Conservation (phyloP, 352 stramenopile genomes). For the Ochromonadaceae sp. region DNA sequence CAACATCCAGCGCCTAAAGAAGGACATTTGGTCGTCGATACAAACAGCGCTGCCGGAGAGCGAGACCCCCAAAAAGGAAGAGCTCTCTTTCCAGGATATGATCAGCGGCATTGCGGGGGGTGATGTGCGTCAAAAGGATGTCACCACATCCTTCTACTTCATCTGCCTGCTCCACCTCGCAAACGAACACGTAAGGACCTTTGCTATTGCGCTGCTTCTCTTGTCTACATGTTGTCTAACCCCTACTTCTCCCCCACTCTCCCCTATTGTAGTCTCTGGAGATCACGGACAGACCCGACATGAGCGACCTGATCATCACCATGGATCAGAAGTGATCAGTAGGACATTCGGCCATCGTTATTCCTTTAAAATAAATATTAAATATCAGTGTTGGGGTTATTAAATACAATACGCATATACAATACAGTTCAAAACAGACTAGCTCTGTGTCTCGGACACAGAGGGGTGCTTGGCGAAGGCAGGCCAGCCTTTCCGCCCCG, state of each 20-base stretch:
- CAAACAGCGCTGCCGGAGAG: not conserved
- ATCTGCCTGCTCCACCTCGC: constrained; percentile 96
- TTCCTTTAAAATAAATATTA: too few relatives aligned
- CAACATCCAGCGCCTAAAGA: constrained; percentile 90
- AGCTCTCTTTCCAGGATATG: constrained; percentile 62
- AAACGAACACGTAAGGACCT: constrained; percentile 88
- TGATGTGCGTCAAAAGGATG: constrained; percentile 73
- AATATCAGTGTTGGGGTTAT: too few relatives aligned
- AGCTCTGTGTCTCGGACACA: too few relatives aligned
- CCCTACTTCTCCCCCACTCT: not conserved
- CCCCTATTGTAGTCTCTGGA: not conserved
- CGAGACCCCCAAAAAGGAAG: constrained; percentile 11
- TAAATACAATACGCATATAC: too few relatives aligned
- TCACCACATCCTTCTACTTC: constrained; percentile 95
- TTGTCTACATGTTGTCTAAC: not conserved
- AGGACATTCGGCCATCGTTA: too few relatives aligned
- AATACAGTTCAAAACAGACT: too few relatives aligned
- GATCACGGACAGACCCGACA: not conserved
- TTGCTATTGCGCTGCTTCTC: constrained; percentile 33
- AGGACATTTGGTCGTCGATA: constrained; percentile 64
- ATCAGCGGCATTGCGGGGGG: constrained; percentile 58
- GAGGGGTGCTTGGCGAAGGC: too few relatives aligned
- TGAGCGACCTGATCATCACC: too few relatives aligned
- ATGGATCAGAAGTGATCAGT: too few relatives aligned
- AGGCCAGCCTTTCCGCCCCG: too few relatives aligned